Base-by-base conservation (phyloP, 1,284 basidiomycete genomes). In the Peniophora sp. region DNA sequence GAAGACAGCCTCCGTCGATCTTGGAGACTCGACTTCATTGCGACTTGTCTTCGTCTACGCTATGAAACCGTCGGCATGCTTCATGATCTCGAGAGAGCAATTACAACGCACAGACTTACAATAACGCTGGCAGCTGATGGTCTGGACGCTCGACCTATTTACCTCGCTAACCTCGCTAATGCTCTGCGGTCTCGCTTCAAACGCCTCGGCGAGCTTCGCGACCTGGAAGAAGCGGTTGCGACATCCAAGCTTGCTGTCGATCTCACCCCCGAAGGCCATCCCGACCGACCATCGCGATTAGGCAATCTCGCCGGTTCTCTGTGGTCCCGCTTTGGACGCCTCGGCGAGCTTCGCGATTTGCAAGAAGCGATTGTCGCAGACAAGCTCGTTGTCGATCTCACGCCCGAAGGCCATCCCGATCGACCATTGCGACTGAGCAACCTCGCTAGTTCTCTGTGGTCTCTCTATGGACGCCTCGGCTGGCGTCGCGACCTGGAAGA, bases 221-320 rank as follows among this genome's bases (percentile, higher is more conserved):
- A 45, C n/a, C 43, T 45, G 6, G 43, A 45, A 24, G n/a, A 24
- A 15, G 43, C 43, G 3, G 23, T 45, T 45, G 43, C 35, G 12
- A 18, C 15, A 1, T n/a, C 9, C 15, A 35, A 22, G 5, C 18
- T 48, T 11, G 45, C 53, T 11, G n/a, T 46, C 3, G 27, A 37
- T 10, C 14, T 52, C 12, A 46, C 45, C 18, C 24, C 46, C 11
- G 23, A 48, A 2, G 53, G 45, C 5, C 44, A 52, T 24, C 46
- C 51, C 15, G 24, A 49, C 24, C 36, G 47, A 42, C 36, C 47
- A 10, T 24, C 22, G 47, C 50, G 55, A 10, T 50, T 65, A 22
- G 54, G 56, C 48, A 57, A 58, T 41, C 51, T 68, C 32, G 66
- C 64, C 15, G 55, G 48, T 27, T 59, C 64, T 3, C 49, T 66